These are phyloP conservation scores for Jasminum sambac DNA, from an alignment of 257 asterid genomes.

Conservation along the genomic window DNA sequence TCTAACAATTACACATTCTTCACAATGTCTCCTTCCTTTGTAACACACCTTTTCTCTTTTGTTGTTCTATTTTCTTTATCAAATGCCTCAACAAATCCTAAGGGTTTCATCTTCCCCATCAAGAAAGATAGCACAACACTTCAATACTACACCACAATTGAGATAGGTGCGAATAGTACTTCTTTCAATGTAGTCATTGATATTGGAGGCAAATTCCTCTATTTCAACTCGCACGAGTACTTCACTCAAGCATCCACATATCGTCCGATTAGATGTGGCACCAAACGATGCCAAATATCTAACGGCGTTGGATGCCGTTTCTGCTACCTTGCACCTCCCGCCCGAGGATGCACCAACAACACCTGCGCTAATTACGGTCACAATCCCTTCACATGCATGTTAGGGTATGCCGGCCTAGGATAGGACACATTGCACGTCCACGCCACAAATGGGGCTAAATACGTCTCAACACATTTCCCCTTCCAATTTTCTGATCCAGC, in stretches of 20 bases:
- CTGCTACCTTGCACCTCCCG: constrained; percentile 48
- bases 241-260: constrained; percentile 38
- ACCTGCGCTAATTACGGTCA: constrained; percentile 50
- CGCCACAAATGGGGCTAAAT: constrained; percentile 28
- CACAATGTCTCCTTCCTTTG: constrained; percentile 32
- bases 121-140: constrained; percentile 36
- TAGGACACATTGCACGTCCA: constrained; percentile 31
- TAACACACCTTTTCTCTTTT: constrained; percentile 23
- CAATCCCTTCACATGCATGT: constrained; percentile 54
- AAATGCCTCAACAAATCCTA: constrained; percentile 36
- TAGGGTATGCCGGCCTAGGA: constrained; percentile 43
- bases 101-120: constrained; percentile 46
- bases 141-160: constrained; percentile 45
- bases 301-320: constrained; percentile 44
- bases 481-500: constrained; percentile 45
- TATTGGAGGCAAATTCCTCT: constrained; percentile 47
- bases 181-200: constrained; percentile 38
- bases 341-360: constrained; percentile 53
- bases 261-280: constrained; percentile 45
- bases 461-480: constrained; percentile 29
- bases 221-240: constrained; percentile 46
- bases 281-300: constrained; percentile 30
- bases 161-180: constrained; percentile 43
- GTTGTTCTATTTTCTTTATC: constrained; percentile 14
- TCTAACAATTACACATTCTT: background rate